Evolutionary conservation across 2,329 filamentous ascomycete genomes (phyloP).

Genomic region (Tolypocladium cylindrosporum): DNA sequence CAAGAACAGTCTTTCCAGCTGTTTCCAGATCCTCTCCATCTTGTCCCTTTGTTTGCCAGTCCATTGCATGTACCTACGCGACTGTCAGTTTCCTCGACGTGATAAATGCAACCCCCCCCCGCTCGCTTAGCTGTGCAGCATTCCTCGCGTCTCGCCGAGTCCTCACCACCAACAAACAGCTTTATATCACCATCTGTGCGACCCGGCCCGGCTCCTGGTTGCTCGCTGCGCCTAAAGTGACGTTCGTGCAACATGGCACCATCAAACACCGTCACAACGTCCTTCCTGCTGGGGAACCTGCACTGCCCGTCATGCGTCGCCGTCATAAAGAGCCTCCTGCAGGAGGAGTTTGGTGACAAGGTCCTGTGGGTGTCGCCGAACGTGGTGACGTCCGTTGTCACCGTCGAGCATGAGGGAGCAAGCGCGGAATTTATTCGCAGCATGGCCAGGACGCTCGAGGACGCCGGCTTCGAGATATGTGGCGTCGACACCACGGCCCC

Average conservation of each 20-base stretch:
- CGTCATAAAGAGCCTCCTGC: constrained; percentile 51
- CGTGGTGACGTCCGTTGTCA: constrained; percentile 60
- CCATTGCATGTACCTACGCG: background rate
- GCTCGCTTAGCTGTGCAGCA: background rate
- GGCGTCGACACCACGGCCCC: constrained; percentile 30
- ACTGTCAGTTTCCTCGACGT: background rate
- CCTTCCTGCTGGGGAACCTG: constrained; percentile 62
- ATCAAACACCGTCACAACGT: constrained; percentile 36
- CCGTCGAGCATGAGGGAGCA: constrained; percentile 41
- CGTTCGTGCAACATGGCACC: constrained; percentile 14
- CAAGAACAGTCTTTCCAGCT: background rate
- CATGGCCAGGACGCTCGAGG: constrained; percentile 39
- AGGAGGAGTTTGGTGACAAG: constrained; percentile 31
- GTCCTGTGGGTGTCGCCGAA: constrained; percentile 56
- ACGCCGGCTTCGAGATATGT: constrained; percentile 49
- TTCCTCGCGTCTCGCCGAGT: background rate
- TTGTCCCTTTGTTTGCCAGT: background rate
- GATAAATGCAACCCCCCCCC: background rate
- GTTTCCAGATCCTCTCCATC: background rate
- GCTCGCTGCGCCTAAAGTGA: background rate
- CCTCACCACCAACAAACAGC: background rate
- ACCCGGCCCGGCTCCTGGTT: background rate
- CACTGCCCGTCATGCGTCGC: constrained; percentile 68
- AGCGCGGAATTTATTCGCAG: constrained; percentile 30
- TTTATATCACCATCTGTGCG: background rate